Base-by-base conservation (phyloP, 2,329 filamentous ascomycete genomes). In the Colletotrichum navitas region DNA sequence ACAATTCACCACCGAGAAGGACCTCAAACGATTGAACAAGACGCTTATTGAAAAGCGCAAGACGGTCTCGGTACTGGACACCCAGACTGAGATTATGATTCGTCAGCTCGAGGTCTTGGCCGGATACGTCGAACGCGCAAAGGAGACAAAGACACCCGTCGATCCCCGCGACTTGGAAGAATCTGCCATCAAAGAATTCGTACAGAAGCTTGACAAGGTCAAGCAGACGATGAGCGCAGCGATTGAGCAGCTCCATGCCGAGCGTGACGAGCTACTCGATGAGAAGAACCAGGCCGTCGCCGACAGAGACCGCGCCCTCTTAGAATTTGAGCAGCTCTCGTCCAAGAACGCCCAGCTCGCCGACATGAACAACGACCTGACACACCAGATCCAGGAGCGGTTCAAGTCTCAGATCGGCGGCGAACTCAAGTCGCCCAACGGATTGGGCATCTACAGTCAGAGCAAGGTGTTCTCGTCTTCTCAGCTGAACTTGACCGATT, bases 241-340 rank as follows among this genome's bases (percentile, higher is more conserved):
- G 21, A 87, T 92, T 47, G 89, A 91, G 79, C 84, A 87, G 74
- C 84, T 92, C 34, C 88, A 90, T 72, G 84, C 88, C 47, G 93
- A 95, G 81, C 91, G 94, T 72, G 94, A 96, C 77, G 90, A 94
- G 74, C 83, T 98, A 16, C 84, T 94, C 0, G 94, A 97, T 67
- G 95, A 98, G 80, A 94, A 95, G 78, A 91, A 91, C 70, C 92
- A 91, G 76, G 89, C 97, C 32, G 90, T 93, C 49, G 91, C 93
- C 63, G 93, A 96, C 84, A 94, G 97, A 77, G 95, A 98, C 81
- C 94, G 96, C 79, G 95, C 94, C 18, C 91, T 98, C 77, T 90
- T 97, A 77, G 96, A 99, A 79, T 98, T 98, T 78, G 96, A 98
- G 83, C 94, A 97, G 78, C 85, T 99, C 55, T 97, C 94, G 14